These are phyloP conservation scores for Lepidium campestre DNA, from an alignment of 441 rosid genomes.

Conservation along the genomic window DNA sequence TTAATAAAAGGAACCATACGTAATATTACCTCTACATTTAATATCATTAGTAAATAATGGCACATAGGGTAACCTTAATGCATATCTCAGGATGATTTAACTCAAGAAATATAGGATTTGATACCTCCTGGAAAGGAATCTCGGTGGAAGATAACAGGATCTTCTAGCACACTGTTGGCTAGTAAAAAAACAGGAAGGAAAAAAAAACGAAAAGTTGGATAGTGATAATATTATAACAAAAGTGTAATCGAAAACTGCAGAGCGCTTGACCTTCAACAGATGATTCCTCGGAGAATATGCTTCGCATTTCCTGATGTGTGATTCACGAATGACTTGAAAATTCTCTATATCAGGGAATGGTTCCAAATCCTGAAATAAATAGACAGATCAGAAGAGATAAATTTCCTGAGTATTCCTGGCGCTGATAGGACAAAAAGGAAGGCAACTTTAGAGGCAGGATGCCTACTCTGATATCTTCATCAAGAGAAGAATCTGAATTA, in stretches of 20 bases:
- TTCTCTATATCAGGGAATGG: constrained; percentile 69
- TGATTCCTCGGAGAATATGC: constrained; percentile 77
- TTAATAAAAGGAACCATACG: background rate
- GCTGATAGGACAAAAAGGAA: constrained; percentile 8
- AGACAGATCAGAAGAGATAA: constrained; percentile 11
- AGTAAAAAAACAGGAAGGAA: constrained; percentile 14
- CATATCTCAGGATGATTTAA: constrained; percentile 1
- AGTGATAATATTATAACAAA: constrained; percentile 11
- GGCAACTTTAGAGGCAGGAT: constrained; percentile 11
- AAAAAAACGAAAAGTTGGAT: constrained; percentile 13
- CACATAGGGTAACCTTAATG: background rate
- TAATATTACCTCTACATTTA: constrained; percentile 2
- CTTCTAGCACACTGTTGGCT: constrained; percentile 69
- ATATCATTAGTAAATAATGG: background rate
- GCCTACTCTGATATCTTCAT: constrained; percentile 77
- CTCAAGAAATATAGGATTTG: constrained; percentile 1
- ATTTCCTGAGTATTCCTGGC: constrained; percentile 1
- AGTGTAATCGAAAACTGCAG: background rate
- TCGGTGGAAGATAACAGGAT: constrained; percentile 81
- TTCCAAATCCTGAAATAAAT: constrained; percentile 70
- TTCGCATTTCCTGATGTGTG: constrained; percentile 56
- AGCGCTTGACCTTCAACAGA: constrained; percentile 60
- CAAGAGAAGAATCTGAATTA: constrained; percentile 62
- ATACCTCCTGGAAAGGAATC: constrained; percentile 77
- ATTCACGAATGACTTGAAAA: constrained; percentile 55